Base-by-base conservation (phyloP, 768 basidiomycete species). In the Crassisporium funariophilum region DNA sequence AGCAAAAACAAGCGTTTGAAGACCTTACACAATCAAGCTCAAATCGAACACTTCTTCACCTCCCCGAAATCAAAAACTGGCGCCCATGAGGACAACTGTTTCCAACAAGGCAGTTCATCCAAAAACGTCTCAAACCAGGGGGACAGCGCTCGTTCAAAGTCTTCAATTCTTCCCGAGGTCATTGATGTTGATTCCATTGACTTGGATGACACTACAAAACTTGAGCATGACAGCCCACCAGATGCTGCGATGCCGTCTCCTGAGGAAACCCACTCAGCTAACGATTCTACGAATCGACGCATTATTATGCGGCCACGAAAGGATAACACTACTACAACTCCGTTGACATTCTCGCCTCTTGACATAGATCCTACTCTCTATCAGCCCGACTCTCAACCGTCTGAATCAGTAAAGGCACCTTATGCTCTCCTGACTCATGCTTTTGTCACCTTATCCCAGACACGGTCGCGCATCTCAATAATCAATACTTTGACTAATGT, bases 341-440 rank as follows among this genome's bases (percentile, higher is more conserved):
- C 51, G n/a, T 19, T 47, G 5, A 29, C 43, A 24, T 67, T 62
- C 49, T 40, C 33, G 4, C 45, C 67, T 33, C 62, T 84, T 24
- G 68, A 75, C 34, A 62, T 74, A 27, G 84, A 88, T 49, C 79
- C 82, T 17, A 52, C 71, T 1, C 41, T 49, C 12, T 86, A 82
- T 59, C 58, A 68, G 43, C 61, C 74, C 23, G 61, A 65, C 22
- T 51, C 52, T n/a, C 71, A 70, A 42, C 71, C 76, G 6, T 84
- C 81, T 74, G 54, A 62, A 5, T 53, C 66, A 8, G 41, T 41
- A 27, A 60, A 72, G 4, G 77, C 80, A 4, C 87, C 88, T 0
- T 92, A 88, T 63, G 76, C 84, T 2, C 87, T 89, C 60, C 75
- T 92, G 19, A 78, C 78, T 1, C 79, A 83, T 57, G 73, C 85